A percentile compares a stretch with the other conserved stretches of the same genome.
Conservation (phyloP, 2,329 filamentous ascomycete species). For the Cadophora gregata region DNA sequence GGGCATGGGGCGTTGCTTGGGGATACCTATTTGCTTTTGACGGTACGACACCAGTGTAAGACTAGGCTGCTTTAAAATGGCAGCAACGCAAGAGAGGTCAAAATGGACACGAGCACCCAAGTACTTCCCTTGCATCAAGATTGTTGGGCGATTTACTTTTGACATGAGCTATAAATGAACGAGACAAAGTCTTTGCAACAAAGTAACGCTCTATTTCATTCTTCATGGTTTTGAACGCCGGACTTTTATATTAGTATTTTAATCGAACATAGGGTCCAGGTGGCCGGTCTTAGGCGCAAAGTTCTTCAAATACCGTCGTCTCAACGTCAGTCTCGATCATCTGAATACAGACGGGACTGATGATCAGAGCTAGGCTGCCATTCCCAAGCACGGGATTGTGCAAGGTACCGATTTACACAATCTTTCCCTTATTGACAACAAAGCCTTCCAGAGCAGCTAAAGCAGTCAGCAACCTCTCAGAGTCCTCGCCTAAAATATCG, state of each 20-base stretch:
- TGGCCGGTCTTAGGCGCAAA: no score
- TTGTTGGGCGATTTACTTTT: neutral
- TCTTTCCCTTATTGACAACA: constrained; percentile 90
- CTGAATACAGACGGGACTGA: neutral
- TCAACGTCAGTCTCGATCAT: neutral
- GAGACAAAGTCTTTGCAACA: neutral
- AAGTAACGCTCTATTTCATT: neutral
- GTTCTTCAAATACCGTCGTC: no score
- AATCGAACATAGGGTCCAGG: neutral
- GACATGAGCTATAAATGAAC: neutral
- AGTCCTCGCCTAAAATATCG: neutral
- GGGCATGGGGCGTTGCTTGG: constrained; percentile 9
- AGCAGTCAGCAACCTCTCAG: constrained; percentile 25
- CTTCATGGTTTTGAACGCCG: constrained; percentile 20
- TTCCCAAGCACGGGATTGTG: neutral
- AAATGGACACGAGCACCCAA: no score
- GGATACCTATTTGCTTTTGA: constrained; percentile 23
- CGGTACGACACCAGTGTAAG: neutral
- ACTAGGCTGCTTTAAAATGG: neutral
- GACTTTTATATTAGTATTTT: constrained; percentile 27
- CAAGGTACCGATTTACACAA: constrained; percentile 47
- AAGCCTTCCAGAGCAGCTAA: constrained; percentile 82
- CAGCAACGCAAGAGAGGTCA: neutral
- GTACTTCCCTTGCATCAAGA: neutral
- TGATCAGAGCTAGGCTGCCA: neutral